Evolutionary conservation across 106 monocot species (phyloP).

Genomic region (Dendrobium chrysotoxum): DNA sequence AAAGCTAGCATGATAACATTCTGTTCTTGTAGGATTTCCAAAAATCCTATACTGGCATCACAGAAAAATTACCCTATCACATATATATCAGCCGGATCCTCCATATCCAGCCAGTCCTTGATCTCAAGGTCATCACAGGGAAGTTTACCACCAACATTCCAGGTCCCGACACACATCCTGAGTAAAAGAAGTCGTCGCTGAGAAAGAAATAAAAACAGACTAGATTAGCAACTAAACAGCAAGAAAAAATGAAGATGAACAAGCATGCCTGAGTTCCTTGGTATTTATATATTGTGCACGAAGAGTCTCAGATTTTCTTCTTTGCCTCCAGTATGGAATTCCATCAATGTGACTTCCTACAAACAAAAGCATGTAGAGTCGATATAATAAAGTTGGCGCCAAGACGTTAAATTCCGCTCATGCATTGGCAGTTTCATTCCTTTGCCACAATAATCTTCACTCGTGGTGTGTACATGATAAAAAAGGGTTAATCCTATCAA

Average conservation of each 20-base stretch:
- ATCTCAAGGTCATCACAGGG: conserved; percentile 73
- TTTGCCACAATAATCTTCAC: not conserved
- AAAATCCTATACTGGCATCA: not conserved
- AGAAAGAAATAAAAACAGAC: not conserved
- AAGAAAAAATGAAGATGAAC: not conserved
- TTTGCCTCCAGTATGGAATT: conserved; percentile 34
- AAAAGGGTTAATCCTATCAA: not conserved
- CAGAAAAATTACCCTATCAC: conserved; percentile 50
- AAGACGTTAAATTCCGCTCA: not conserved
- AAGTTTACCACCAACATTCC: conserved; percentile 85
- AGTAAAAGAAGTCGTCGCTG: not conserved
- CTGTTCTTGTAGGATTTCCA: not conserved
- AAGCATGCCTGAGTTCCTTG: conserved; percentile 68
- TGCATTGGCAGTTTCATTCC: not conserved
- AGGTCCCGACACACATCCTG: conserved; percentile 79
- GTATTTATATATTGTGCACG: conserved; percentile 83
- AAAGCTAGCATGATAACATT: not conserved
- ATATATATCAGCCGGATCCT: conserved; percentile 80
- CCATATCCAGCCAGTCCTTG: conserved; percentile 61
- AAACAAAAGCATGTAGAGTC: conserved; percentile 3
- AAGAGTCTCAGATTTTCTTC: conserved; percentile 85
- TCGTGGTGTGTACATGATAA: not conserved
- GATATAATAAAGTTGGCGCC: not conserved
- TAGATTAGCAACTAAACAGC: not conserved
- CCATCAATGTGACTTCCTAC: conserved; percentile 30